Evolutionary conservation across 306 rosid genomes (phyloP).

Genomic region (Benincasa hispida): DNA sequence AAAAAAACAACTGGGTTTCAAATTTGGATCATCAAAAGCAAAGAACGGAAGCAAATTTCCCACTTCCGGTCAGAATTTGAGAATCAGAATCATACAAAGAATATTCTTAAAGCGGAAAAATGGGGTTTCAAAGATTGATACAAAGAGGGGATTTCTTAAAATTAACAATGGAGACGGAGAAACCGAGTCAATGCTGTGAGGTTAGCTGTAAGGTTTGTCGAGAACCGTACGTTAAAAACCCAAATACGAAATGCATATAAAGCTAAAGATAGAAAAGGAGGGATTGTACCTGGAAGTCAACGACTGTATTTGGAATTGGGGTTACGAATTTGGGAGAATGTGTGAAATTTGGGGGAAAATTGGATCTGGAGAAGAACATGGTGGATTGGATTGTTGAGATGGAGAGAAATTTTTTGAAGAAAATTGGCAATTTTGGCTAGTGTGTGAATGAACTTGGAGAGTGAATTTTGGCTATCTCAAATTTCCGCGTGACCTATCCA

Average conservation of each 20-base stretch:
- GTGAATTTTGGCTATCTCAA: neutral
- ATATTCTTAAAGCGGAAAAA: neutral
- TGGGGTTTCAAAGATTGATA: neutral
- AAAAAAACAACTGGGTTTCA: neutral
- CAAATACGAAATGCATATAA: neutral
- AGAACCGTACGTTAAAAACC: neutral
- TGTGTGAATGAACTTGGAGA: neutral
- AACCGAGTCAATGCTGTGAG: neutral
- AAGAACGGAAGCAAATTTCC: neutral
- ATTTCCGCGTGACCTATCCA: neutral
- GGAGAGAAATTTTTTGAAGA: neutral
- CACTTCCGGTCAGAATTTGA: neutral
- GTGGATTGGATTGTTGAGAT: neutral
- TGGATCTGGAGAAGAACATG: slow-evolving; percentile 5
- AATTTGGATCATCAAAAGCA: neutral
- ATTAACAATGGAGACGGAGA: neutral
- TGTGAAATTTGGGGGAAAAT: neutral
- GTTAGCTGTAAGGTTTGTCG: neutral
- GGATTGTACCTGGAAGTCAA: slow-evolving; percentile 3
- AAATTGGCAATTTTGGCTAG: neutral
- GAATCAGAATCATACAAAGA: neutral
- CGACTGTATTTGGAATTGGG: neutral
- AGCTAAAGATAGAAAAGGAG: neutral
- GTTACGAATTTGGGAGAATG: neutral
- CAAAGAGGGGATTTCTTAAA: neutral